Evolutionary conservation across 2,329 filamentous ascomycete species (phyloP).

Genomic region (Beauveria medogensis): DNA sequence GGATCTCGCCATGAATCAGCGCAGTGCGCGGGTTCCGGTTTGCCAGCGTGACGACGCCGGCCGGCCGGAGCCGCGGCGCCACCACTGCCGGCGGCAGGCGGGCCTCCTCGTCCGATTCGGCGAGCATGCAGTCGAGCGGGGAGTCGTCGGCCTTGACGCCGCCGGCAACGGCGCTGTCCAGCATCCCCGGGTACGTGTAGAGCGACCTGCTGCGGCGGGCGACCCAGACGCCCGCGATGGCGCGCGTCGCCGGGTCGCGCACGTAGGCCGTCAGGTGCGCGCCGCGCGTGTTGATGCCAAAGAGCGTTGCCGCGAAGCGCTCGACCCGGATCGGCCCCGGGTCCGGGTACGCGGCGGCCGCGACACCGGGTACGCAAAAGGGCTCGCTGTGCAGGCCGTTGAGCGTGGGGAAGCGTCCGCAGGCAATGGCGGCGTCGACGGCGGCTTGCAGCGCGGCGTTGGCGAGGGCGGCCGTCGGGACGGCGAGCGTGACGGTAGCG

Average conservation of each 20-base stretch:
- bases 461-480: constrained; percentile 22
- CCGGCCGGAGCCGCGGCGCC: constrained; percentile 16
- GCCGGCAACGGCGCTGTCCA: constrained; percentile 76
- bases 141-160: constrained; percentile 61
- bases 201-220: constrained; percentile 58
- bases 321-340: constrained; percentile 39
- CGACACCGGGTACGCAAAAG: constrained; percentile 32
- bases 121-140: constrained; percentile 59
- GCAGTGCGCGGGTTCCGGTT: constrained; percentile 21
- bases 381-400: constrained; percentile 34
- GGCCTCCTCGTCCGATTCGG: constrained; percentile 69
- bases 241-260: constrained; percentile 25
- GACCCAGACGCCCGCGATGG: constrained; percentile 57
- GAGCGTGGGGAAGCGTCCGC: constrained; percentile 29
- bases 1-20: constrained; percentile 30
- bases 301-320: constrained; percentile 53
- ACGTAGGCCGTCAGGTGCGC: constrained; percentile 59
- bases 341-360: constrained; percentile 16
- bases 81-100: constrained; percentile 25
- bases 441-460: constrained; percentile 32
- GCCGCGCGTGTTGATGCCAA: constrained; percentile 60
- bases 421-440: constrained; percentile 23
- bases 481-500: constrained; percentile 25
- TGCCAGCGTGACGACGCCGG: constrained; percentile 28
- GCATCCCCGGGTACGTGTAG: constrained; percentile 64